Conservation (phyloP, 73 alveolate species). For the Urostyla sp. region DNA sequence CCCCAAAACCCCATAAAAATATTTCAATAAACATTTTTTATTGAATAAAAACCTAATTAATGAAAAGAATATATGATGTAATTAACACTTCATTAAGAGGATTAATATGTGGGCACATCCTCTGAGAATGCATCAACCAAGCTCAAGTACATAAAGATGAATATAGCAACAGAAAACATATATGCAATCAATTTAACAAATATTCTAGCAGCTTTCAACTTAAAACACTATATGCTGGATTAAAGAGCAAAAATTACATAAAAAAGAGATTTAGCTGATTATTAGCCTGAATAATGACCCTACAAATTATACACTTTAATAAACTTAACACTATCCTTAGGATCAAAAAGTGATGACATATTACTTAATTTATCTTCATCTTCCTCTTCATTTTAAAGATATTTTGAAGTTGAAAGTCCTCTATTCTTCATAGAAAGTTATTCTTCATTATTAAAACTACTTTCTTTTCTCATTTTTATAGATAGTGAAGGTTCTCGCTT, state of each 20-base stretch:
- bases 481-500: too few species aligned
- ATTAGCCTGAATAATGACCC: constrained; percentile 21
- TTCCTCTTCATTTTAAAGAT: constrained; percentile 8
- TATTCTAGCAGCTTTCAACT: constrained; percentile 2
- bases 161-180: constrained; percentile 31
- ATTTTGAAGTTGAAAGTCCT: constrained; percentile 7
- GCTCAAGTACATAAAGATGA: constrained; percentile 29
- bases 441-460: too few species aligned
- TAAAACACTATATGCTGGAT: constrained; percentile 3
- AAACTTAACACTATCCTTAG: neutral
- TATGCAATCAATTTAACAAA: constrained; percentile 36
- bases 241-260: neutral
- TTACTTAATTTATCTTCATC: constrained; percentile 34
- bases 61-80: neutral
- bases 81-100: neutral
- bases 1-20: constrained; percentile 22
- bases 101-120: constrained; percentile 14
- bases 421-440: neutral
- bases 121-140: constrained; percentile 28
- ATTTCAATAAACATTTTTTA: neutral
- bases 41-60: neutral
- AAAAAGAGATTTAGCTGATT: constrained; percentile 3
- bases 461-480: too few species aligned
- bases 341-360: neutral
- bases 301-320: neutral